A percentile compares a stretch with the other conserved stretches of the same genome.
These are phyloP conservation scores for Auxenochlorella pyrenoidosa DNA, from an alignment of 139 green algal genomes.

Conservation along the genomic window DNA sequence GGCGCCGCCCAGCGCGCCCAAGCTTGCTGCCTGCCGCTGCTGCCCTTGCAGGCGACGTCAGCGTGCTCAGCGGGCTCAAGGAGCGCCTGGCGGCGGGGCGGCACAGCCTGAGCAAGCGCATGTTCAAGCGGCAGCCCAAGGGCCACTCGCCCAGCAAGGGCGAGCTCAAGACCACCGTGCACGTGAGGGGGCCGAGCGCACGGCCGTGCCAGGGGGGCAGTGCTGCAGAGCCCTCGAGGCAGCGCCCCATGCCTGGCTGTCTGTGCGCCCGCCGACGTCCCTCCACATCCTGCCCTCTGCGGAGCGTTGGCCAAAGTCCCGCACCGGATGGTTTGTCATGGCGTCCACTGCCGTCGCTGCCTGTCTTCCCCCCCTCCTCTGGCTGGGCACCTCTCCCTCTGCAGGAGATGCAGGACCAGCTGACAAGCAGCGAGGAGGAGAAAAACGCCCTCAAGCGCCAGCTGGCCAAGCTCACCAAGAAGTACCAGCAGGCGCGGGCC, in stretches of 20 bases:
- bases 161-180: not conserved
- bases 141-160: conserved; percentile 23
- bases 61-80: conserved; percentile 1
- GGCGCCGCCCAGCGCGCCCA: not conserved
- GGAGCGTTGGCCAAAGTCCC: too few relatives aligned
- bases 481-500: conserved; percentile 35
- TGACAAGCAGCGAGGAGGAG: conserved; percentile 37
- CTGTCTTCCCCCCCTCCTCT: too few relatives aligned
- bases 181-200: conserved; percentile 18
- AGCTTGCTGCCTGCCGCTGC: not conserved
- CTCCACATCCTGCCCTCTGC: too few relatives aligned
- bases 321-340: too few relatives aligned
- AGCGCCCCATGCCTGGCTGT: too few relatives aligned
- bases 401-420: conserved; percentile 37
- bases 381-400: not conserved
- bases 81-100: conserved; percentile 5
- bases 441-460: conserved; percentile 37
- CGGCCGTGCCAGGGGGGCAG: not conserved
- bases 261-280: too few relatives aligned
- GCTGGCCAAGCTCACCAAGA: conserved; percentile 39
- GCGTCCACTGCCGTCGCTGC: too few relatives aligned
- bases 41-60: conserved; percentile 28
- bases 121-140: conserved; percentile 29
- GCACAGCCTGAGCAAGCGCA: conserved; percentile 7
- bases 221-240: not conserved